Percentiles rank a stretch among this genome's conserved stretches.
Conservation (phyloP, 1,139 yeast genomes). For the Hemisphaericaspora lyxosophila region DNA sequence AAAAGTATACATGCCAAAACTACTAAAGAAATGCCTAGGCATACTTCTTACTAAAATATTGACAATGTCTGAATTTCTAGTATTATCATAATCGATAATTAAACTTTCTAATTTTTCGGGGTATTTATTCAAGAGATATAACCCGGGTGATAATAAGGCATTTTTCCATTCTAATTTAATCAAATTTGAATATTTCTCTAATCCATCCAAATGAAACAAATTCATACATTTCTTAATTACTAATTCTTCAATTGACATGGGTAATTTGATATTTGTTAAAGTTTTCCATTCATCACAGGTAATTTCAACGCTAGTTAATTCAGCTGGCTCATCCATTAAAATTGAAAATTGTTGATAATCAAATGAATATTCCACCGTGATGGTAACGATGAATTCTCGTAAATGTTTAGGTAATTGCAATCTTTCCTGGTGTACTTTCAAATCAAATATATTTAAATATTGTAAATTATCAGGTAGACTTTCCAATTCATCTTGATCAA, state of each 20-base stretch:
- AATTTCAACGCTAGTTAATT: conserved; percentile 2
- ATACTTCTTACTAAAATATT: conserved; percentile 4
- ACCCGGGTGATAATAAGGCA: conserved; percentile 8
- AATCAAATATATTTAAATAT: conserved; percentile 4
- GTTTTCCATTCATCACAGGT: conserved; percentile 4
- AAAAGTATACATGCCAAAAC: conserved; percentile 7
- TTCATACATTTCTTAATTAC: conserved; percentile 4
- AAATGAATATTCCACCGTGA: not conserved
- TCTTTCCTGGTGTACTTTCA: not conserved
- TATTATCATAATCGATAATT: conserved; percentile 7
- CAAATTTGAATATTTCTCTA: conserved; percentile 7
- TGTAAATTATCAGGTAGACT: conserved; percentile 4
- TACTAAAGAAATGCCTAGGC: conserved; percentile 6
- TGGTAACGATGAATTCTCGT: conserved; percentile 4
- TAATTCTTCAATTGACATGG: conserved; percentile 5
- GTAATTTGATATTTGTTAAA: conserved; percentile 6
- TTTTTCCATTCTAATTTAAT: conserved; percentile 6
- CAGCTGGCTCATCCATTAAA: not conserved
- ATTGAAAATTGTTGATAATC: conserved; percentile 2
- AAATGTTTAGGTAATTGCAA: conserved; percentile 4
- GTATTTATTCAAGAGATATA: conserved; percentile 2
- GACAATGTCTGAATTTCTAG: conserved; percentile 2
- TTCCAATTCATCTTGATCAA: conserved; percentile 4
- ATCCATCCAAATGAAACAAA: conserved; percentile 3
- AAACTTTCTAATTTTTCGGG: conserved; percentile 6